phyloP scores from a whole-genome alignment of 208 protist genomes.

The Trypanosoma congolense region DNA sequence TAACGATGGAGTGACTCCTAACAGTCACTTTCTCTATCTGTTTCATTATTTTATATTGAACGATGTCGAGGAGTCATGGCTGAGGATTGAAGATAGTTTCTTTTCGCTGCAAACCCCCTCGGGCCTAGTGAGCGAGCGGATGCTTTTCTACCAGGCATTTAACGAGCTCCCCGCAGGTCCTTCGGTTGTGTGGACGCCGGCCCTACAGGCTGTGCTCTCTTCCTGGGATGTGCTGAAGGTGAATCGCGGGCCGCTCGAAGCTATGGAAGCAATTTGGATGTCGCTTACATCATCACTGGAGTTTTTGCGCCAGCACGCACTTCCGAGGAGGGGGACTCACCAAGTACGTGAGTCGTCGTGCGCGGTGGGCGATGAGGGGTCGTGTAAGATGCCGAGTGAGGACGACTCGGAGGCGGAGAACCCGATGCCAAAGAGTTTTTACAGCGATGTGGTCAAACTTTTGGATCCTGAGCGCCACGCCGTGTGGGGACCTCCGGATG shows the following conservation, averaged over 20 bases:
- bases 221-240: conserved; percentile 19
- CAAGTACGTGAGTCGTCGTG: neutral
- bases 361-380: conserved; percentile 2
- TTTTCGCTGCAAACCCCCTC: conserved; percentile 3
- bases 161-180: neutral
- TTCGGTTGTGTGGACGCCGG: conserved; percentile 2
- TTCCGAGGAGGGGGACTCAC: conserved; percentile 43
- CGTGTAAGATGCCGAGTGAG: conserved; percentile 5
- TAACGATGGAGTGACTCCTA: conserved; percentile 14
- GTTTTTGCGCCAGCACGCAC: conserved; percentile 33
- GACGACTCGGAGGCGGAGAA: conserved; percentile 1
- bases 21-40: conserved; percentile 33
- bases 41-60: conserved; percentile 62
- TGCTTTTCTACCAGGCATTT: conserved; percentile 10
- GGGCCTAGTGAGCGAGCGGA: conserved; percentile 12
- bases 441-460: conserved; percentile 2
- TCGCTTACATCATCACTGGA: conserved; percentile 25
- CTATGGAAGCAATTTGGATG: conserved; percentile 29
- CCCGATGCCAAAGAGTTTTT: neutral
- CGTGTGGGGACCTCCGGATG: conserved; percentile 11
- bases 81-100: conserved; percentile 59
- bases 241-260: conserved; percentile 4
- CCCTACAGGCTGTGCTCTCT: conserved; percentile 4
- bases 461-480: conserved; percentile 14
- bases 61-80: conserved; percentile 59